Conservation (phyloP, 495 filamentous ascomycete genomes). For the Penicillium soppii region DNA sequence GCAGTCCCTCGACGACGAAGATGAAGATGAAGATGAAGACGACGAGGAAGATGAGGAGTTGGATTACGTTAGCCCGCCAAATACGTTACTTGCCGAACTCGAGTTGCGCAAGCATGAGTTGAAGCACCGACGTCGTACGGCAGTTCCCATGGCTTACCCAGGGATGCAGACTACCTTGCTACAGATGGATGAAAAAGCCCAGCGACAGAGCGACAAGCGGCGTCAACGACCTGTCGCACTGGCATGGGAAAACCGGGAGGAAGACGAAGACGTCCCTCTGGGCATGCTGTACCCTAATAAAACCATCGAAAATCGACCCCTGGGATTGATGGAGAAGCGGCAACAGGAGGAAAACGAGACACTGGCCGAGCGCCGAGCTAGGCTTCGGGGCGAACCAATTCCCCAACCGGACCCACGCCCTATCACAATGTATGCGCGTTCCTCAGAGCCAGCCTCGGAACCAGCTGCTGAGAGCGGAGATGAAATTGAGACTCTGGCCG, state of each 20-base stretch:
- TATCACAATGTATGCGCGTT: constrained; percentile 35
- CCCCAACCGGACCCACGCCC: constrained; percentile 33
- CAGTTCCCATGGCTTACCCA: constrained; percentile 58
- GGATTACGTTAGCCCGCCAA: constrained; percentile 70
- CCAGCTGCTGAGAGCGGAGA: constrained; percentile 45
- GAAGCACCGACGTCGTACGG: constrained; percentile 69
- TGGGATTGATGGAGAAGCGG: constrained; percentile 81
- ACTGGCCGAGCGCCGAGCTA: constrained; percentile 72
- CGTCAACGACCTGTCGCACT: constrained; percentile 73
- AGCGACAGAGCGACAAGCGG: constrained; percentile 76
- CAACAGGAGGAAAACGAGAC: constrained; percentile 92
- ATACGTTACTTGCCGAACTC: constrained; percentile 88
- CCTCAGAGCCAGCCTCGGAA: constrained; percentile 11
- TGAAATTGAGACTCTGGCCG: constrained; percentile 77
- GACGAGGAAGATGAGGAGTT: constrained; percentile 40
- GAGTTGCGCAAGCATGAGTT: constrained; percentile 85
- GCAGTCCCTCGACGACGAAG: constrained; percentile 8
- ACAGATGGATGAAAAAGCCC: constrained; percentile 85
- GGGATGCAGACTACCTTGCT: constrained; percentile 88
- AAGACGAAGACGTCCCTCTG: constrained; percentile 79
- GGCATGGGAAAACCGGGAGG: constrained; percentile 81
- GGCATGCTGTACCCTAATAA: constrained; percentile 73
- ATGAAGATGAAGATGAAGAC: constrained; percentile 30
- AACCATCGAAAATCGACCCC: constrained; percentile 62
- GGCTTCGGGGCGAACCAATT: constrained; percentile 61